A percentile compares a stretch with the other conserved stretches of the same genome.
phyloP scores from a whole-genome alignment of 202 grass and related monocot genomes.

The Schoenoplectus triqueter region DNA sequence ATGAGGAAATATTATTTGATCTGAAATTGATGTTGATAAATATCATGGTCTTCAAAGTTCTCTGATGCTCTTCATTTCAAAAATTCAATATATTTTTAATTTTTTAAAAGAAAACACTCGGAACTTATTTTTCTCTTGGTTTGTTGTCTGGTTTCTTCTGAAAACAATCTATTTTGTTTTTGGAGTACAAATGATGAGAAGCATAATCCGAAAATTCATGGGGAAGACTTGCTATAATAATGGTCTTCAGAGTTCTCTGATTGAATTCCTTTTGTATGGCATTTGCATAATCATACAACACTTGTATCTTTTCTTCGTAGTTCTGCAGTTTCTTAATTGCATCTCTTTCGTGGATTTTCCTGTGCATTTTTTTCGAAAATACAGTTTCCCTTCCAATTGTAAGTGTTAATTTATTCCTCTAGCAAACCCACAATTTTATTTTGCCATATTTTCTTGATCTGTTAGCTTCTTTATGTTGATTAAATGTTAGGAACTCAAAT shows the following conservation, averaged over 20 bases:
- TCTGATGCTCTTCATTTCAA: slow-evolving; percentile 24
- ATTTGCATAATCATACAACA: too few relatives aligned
- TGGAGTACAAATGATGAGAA: slow-evolving; percentile 26
- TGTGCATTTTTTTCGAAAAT: too few relatives aligned
- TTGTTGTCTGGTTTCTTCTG: background rate
- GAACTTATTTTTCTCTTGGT: background rate
- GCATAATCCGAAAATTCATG: slow-evolving; percentile 5
- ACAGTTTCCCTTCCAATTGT: too few relatives aligned
- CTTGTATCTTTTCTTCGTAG: too few relatives aligned
- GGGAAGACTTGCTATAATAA: slow-evolving; percentile 22
- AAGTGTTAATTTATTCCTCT: too few relatives aligned
- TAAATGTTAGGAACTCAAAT: too few relatives aligned
- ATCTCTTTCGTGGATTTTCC: too few relatives aligned
- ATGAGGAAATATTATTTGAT: slow-evolving; percentile 22
- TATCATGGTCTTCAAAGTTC: slow-evolving; percentile 38
- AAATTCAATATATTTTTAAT: background rate
- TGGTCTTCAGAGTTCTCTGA: slow-evolving; percentile 18
- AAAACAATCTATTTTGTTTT: background rate
- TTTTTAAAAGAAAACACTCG: background rate
- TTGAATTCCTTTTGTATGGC: background rate
- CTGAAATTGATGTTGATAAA: slow-evolving; percentile 21
- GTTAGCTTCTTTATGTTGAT: too few relatives aligned
- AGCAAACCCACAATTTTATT: too few relatives aligned
- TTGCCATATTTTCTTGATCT: too few relatives aligned
- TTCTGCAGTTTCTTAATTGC: too few relatives aligned